Evolutionary conservation across 2,329 filamentous ascomycete genomes (phyloP).

Genomic region (Elsinoe australis): DNA sequence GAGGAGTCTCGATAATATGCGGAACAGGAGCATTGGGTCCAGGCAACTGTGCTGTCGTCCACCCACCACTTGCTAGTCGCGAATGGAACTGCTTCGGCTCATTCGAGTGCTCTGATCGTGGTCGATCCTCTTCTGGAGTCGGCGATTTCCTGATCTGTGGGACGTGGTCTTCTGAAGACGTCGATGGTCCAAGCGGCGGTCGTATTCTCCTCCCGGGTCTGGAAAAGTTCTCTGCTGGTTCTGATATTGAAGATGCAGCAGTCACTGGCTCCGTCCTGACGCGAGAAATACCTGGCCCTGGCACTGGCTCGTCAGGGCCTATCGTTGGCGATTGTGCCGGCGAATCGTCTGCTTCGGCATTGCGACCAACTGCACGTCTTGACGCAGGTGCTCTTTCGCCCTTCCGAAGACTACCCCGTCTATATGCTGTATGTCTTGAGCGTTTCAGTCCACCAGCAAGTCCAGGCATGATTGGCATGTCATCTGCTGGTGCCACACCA

Average conservation of each 20-base stretch:
- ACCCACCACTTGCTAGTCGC: slow-evolving; percentile 48
- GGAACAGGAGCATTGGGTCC: slow-evolving; percentile 45
- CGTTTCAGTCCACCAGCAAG: slow-evolving; percentile 71
- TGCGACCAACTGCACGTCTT: slow-evolving; percentile 58
- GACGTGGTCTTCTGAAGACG: slow-evolving; percentile 28
- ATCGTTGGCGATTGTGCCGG: slow-evolving; percentile 41
- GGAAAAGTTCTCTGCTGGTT: slow-evolving; percentile 50
- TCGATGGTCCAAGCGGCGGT: slow-evolving; percentile 32
- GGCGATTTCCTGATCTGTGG: slow-evolving; percentile 15
- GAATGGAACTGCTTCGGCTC: slow-evolving; percentile 46
- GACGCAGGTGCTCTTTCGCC: slow-evolving; percentile 69
- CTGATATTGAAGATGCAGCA: slow-evolving; percentile 25
- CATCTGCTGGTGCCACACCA: slow-evolving; percentile 47
- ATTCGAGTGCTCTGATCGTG: slow-evolving; percentile 21
- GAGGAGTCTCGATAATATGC: slow-evolving; percentile 59
- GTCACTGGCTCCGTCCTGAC: slow-evolving; percentile 60
- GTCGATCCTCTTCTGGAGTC: slow-evolving; percentile 17
- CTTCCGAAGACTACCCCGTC: slow-evolving; percentile 76
- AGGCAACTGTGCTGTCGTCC: slow-evolving; percentile 47
- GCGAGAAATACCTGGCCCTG: slow-evolving; percentile 50
- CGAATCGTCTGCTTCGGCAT: slow-evolving; percentile 53
- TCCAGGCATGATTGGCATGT: slow-evolving; percentile 78
- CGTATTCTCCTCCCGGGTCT: slow-evolving; percentile 47
- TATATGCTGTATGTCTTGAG: slow-evolving; percentile 86
- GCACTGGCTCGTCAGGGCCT: slow-evolving; percentile 40